A percentile compares a stretch with the other conserved stretches of the same genome.
phyloP scores from a whole-genome alignment of 305 asterid genomes.

The Rubia peregrina region DNA sequence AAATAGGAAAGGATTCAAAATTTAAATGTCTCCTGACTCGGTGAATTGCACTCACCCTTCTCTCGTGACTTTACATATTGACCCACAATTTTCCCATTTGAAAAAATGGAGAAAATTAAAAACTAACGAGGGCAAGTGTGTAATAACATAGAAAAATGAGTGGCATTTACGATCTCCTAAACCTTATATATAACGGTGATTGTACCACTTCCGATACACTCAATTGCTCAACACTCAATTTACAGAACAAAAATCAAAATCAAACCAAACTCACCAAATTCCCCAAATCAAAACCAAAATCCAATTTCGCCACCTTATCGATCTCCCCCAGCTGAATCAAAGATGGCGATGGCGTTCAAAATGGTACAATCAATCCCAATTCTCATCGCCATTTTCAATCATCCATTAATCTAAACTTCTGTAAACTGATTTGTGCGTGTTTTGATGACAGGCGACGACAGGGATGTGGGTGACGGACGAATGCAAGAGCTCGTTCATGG shows the following conservation, averaged over 20 bases:
- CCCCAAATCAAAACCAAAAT: slow-evolving; percentile 1
- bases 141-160: slow-evolving; percentile 25
- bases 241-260: background rate
- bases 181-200: slow-evolving; percentile 34
- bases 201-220: background rate
- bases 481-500: slow-evolving; percentile 83
- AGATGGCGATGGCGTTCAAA: slow-evolving; percentile 86
- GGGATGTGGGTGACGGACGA: slow-evolving; percentile 94
- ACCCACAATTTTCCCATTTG: background rate
- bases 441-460: slow-evolving; percentile 45
- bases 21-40: background rate
- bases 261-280: slow-evolving; percentile 13
- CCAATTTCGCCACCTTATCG: background rate
- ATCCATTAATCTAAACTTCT: background rate
- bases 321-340: slow-evolving; percentile 7
- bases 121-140: slow-evolving; percentile 24
- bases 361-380: slow-evolving; percentile 35
- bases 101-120: background rate
- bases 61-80: background rate
- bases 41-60: background rate
- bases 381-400: background rate
- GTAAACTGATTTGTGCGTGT: background rate
- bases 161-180: slow-evolving; percentile 36
- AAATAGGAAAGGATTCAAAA: too few relatives aligned
- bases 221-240: background rate